Evolutionary conservation across 2,329 filamentous ascomycete species (phyloP).

Genomic region (Fonsecaea multimorphosa): DNA sequence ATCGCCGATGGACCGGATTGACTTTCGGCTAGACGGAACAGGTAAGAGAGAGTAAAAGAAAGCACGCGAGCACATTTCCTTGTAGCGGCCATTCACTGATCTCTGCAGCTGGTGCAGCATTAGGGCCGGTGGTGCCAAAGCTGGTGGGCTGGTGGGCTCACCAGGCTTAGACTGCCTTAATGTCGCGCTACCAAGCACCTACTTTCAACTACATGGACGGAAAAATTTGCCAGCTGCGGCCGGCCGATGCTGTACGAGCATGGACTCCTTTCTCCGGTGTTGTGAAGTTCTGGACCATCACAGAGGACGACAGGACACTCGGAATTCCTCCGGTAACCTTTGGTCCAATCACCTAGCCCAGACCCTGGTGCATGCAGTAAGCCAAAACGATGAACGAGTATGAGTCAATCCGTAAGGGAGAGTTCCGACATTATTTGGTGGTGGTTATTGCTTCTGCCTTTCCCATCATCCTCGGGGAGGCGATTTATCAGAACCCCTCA

Average conservation of each 20-base stretch:
- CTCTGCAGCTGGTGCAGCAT: neutral
- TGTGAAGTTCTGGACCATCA: neutral
- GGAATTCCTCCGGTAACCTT: neutral
- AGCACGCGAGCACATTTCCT: neutral
- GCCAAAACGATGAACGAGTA: neutral
- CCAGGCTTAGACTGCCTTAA: neutral
- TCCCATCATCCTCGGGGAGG: neutral
- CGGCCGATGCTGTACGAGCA: neutral
- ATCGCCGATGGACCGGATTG: neutral
- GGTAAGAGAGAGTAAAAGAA: neutral
- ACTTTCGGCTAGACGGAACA: conserved; percentile 1
- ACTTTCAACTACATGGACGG: conserved; percentile 8
- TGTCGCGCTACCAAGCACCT: conserved; percentile 7
- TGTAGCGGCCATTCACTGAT: neutral
- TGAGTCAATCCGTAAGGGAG: neutral
- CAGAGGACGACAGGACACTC: neutral
- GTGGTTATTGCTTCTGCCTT: neutral
- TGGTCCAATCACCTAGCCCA: neutral
- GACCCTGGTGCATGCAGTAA: neutral
- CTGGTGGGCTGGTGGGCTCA: conserved; percentile 1
- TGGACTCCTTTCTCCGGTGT: neutral
- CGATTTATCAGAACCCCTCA: neutral
- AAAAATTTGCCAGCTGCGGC: neutral
- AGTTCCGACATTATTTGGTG: neutral
- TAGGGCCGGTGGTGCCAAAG: neutral